Conservation (phyloP, 1,139 yeast species). For the Meyerozyma smithsonii region DNA sequence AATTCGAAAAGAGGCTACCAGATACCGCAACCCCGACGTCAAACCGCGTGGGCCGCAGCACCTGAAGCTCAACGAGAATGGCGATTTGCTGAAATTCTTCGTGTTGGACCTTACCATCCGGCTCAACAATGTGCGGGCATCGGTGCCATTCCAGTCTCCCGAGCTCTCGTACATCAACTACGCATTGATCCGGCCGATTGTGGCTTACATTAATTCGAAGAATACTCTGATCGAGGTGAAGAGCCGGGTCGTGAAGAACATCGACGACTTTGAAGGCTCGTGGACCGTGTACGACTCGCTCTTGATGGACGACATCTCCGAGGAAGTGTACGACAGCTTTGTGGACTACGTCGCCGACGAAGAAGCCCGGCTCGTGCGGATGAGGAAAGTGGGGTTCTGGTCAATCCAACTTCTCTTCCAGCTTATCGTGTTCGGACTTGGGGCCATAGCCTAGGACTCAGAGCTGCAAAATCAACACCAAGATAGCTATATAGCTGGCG, state of each 20-base stretch:
- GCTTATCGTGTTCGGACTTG: slow-evolving; percentile 74
- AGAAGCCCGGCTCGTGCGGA: slow-evolving; percentile 63
- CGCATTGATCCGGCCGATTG: slow-evolving; percentile 90
- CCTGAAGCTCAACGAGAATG: slow-evolving; percentile 22
- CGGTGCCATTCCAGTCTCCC: slow-evolving; percentile 78
- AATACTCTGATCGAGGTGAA: slow-evolving; percentile 85
- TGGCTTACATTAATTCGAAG: slow-evolving; percentile 87
- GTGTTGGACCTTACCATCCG: slow-evolving; percentile 75
- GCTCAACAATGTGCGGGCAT: slow-evolving; percentile 81
- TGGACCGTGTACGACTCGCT: slow-evolving; percentile 94
- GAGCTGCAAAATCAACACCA: slow-evolving; percentile 38
- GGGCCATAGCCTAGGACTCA: slow-evolving; percentile 36
- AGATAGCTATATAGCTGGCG: slow-evolving; percentile 40
- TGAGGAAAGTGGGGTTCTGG: slow-evolving; percentile 91
- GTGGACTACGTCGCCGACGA: slow-evolving; percentile 87
- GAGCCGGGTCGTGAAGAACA: slow-evolving; percentile 76
- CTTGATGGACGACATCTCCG: slow-evolving; percentile 86
- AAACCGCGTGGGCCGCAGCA: slow-evolving; percentile 23
- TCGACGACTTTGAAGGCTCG: slow-evolving; percentile 85
- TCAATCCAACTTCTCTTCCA: slow-evolving; percentile 81
- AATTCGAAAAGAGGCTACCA: slow-evolving; percentile 36
- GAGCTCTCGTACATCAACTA: slow-evolving; percentile 85
- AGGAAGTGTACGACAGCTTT: slow-evolving; percentile 87
- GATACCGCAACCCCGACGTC: slow-evolving; percentile 35
- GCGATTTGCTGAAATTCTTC: slow-evolving; percentile 50